Conservation (phyloP, 139 green algal species). For the Dunaliella primolecta region DNA sequence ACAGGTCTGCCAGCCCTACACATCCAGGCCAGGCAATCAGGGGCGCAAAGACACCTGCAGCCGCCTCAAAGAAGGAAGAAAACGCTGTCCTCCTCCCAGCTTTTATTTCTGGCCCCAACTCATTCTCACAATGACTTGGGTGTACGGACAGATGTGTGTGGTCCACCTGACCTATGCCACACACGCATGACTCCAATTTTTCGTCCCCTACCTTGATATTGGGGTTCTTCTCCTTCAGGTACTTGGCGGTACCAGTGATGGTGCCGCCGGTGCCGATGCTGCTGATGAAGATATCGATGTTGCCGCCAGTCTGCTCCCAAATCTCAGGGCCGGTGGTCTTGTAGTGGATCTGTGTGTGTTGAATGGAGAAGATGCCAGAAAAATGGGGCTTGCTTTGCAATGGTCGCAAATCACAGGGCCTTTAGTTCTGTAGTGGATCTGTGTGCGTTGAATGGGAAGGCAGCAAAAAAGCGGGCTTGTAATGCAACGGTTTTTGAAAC, state of each 20-base stretch:
- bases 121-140: too few species aligned
- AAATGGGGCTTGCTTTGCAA: background rate
- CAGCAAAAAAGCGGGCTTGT: background rate
- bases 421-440: slow-evolving; percentile 42
- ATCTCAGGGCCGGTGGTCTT: slow-evolving; percentile 78
- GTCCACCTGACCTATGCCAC: too few species aligned
- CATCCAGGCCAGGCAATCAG: too few species aligned
- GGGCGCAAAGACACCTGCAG: too few species aligned
- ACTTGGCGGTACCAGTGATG: slow-evolving; percentile 89
- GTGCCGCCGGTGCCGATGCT: slow-evolving; percentile 97
- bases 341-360: slow-evolving; percentile 40
- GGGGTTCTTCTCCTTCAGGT: slow-evolving; percentile 92
- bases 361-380: background rate
- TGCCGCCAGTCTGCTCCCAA: slow-evolving; percentile 77
- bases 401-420: slow-evolving; percentile 86
- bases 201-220: slow-evolving; percentile 51
- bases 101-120: too few species aligned
- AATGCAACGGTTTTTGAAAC: background rate
- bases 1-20: too few species aligned
- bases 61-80: too few species aligned
- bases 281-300: slow-evolving; percentile 53
- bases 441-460: background rate
- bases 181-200: too few species aligned
- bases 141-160: too few species aligned
- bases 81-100: too few species aligned